Evolutionary conservation across 306 rosid species (phyloP).

Genomic region (Rosa persica): DNA sequence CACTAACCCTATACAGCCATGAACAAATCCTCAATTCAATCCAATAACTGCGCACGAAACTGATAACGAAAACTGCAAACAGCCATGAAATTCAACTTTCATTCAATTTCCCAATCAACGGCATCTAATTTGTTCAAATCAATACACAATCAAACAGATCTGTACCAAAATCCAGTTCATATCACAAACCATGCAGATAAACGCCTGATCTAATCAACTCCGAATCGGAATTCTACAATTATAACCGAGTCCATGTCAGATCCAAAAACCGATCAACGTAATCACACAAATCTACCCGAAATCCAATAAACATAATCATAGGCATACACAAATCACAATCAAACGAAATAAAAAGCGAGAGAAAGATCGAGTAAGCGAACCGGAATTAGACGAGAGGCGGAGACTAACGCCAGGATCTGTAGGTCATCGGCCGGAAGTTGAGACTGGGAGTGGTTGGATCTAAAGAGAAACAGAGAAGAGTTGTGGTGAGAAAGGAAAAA

Average conservation of each 20-base stretch:
- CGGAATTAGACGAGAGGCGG: slow-evolving; percentile 25
- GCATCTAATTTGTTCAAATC: not conserved
- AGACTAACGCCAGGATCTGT: slow-evolving; percentile 21
- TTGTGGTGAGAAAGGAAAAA: slow-evolving; percentile 23
- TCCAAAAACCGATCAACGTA: slow-evolving; percentile 18
- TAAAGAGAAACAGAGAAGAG: slow-evolving; percentile 12
- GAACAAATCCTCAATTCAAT: not conserved
- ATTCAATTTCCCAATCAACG: not conserved
- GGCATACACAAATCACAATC: not conserved
- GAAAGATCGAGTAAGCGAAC: slow-evolving; percentile 9
- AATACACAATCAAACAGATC: slow-evolving; percentile 9
- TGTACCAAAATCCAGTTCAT: not conserved
- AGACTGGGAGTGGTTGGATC: slow-evolving; percentile 31
- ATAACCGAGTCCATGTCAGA: slow-evolving; percentile 21
- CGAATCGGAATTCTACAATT: not conserved
- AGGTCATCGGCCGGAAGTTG: not conserved
- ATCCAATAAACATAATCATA: not conserved
- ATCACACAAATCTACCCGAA: slow-evolving; percentile 9
- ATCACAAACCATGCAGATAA: slow-evolving; percentile 4
- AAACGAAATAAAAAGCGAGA: not conserved
- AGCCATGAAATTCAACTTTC: not conserved
- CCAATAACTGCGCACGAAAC: not conserved
- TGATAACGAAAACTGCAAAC: not conserved
- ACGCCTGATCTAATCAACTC: slow-evolving; percentile 16
- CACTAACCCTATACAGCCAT: not conserved